Evolutionary conservation across 1,284 basidiomycete species (phyloP).

Genomic region (Tremellales sp.): DNA sequence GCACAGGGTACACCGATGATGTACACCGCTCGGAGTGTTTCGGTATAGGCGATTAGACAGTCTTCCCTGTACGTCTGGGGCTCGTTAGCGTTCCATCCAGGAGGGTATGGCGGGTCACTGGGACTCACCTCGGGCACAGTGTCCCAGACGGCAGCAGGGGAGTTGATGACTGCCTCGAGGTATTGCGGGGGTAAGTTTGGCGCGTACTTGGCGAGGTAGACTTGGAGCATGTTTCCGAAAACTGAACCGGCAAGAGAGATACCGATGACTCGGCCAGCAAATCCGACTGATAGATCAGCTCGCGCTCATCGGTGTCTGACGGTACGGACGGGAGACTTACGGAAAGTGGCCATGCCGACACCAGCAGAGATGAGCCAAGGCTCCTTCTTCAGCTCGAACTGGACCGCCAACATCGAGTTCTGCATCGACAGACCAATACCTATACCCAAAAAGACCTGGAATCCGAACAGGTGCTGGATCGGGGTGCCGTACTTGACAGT

Average conservation of each 20-base stretch:
- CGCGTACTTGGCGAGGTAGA: constrained; percentile 29
- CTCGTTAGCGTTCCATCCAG: neutral
- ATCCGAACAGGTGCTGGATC: constrained; percentile 37
- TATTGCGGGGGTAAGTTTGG: constrained; percentile 20
- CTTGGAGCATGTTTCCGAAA: constrained; percentile 44
- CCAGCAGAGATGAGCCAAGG: constrained; percentile 41
- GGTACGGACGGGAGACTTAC: constrained; percentile 12
- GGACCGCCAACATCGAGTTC: constrained; percentile 42
- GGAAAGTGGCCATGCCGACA: constrained; percentile 34
- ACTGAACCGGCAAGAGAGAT: constrained; percentile 45
- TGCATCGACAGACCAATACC: constrained; percentile 43
- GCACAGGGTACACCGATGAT: constrained; percentile 40
- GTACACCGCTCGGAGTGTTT: constrained; percentile 37
- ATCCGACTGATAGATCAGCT: constrained; percentile 26
- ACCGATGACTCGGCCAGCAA: constrained; percentile 43
- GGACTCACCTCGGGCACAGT: constrained; percentile 23
- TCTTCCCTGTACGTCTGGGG: constrained; percentile 15
- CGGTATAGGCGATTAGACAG: constrained; percentile 37
- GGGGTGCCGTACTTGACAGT: constrained; percentile 29
- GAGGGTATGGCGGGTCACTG: neutral
- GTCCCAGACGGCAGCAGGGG: constrained; percentile 35
- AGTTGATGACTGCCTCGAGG: constrained; percentile 25
- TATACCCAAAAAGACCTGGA: constrained; percentile 38
- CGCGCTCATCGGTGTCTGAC: neutral
- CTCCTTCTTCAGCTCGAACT: constrained; percentile 38